A percentile compares a stretch with the other conserved stretches of the same genome.
These are phyloP conservation scores for Camelina neglecta DNA, from an alignment of 345 rosid species.

Conservation along the genomic window DNA sequence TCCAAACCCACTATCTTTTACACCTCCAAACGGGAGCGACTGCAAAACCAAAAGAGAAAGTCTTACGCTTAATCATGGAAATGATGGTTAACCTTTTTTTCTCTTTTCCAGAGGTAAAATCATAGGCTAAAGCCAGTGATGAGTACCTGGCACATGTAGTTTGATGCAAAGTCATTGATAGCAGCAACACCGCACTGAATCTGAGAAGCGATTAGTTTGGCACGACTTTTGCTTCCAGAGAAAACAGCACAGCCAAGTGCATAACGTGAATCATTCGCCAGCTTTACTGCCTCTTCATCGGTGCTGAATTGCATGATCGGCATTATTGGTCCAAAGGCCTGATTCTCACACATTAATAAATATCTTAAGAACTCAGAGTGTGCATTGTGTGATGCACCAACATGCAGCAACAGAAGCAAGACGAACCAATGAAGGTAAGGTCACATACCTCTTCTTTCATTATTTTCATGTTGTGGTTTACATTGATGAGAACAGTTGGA, in stretches of 20 bases:
- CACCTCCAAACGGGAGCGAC: slow-evolving; percentile 99
- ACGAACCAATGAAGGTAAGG: neutral
- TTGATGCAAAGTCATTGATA: slow-evolving; percentile 90
- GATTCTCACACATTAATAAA: slow-evolving; percentile 31
- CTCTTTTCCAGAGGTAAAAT: neutral
- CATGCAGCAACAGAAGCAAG: slow-evolving; percentile 8
- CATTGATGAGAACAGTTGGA: slow-evolving; percentile 84
- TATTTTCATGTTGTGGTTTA: slow-evolving; percentile 84
- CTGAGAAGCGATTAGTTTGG: slow-evolving; percentile 82
- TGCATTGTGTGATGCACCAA: slow-evolving; percentile 20
- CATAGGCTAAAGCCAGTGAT: slow-evolving; percentile 8
- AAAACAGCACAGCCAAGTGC: slow-evolving; percentile 98
- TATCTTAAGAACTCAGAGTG: neutral
- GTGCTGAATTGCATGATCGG: slow-evolving; percentile 93
- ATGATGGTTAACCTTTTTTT: neutral
- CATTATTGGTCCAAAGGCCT: slow-evolving; percentile 99
- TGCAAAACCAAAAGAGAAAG: slow-evolving; percentile 41
- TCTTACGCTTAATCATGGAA: slow-evolving; percentile 1
- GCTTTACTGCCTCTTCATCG: slow-evolving; percentile 85
- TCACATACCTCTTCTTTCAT: slow-evolving; percentile 95
- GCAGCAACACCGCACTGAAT: slow-evolving; percentile 91
- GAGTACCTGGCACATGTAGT: slow-evolving; percentile 93
- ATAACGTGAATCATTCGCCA: slow-evolving; percentile 90
- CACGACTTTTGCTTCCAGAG: slow-evolving; percentile 78
- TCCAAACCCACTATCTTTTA: slow-evolving; percentile 95